A percentile compares a stretch with the other conserved stretches of the same genome.
Conservation (phyloP, 2,329 filamentous ascomycete species). For the Hyphodiscus sp. region DNA sequence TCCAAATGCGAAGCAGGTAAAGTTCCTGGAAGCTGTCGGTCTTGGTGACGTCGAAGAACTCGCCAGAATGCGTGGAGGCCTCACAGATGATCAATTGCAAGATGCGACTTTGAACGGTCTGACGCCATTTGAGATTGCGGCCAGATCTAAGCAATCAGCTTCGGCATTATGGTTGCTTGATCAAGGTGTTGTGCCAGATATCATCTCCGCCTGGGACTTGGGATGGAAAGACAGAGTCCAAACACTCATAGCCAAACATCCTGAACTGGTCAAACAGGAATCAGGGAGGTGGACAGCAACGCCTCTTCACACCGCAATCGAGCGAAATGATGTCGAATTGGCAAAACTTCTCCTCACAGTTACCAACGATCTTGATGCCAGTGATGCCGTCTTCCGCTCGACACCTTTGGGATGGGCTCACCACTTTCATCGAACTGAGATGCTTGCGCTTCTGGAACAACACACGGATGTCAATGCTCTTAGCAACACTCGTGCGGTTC, state of each 20-base stretch:
- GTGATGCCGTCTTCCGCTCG: not conserved
- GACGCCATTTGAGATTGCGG: not conserved
- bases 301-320: not conserved
- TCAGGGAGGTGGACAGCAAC: not conserved
- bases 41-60: not conserved
- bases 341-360: not conserved
- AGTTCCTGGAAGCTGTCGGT: not conserved
- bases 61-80: not conserved
- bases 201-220: not conserved
- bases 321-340: not conserved
- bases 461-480: not conserved
- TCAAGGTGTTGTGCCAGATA: not conserved
- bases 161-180: not conserved
- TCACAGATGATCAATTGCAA: not conserved
- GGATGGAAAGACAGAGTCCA: not conserved
- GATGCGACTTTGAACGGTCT: not conserved
- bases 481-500: not conserved
- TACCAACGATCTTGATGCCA: not conserved
- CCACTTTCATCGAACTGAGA: not conserved
- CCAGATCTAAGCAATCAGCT: not conserved
- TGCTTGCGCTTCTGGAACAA: not conserved
- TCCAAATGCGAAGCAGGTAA: not conserved
- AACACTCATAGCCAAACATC: not conserved
- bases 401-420: not conserved
- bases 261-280: not conserved